A percentile compares a stretch with the other conserved stretches of the same genome.
Conservation (phyloP, 2,329 filamentous ascomycete genomes). For the Aspergillus pseudonomiae region DNA sequence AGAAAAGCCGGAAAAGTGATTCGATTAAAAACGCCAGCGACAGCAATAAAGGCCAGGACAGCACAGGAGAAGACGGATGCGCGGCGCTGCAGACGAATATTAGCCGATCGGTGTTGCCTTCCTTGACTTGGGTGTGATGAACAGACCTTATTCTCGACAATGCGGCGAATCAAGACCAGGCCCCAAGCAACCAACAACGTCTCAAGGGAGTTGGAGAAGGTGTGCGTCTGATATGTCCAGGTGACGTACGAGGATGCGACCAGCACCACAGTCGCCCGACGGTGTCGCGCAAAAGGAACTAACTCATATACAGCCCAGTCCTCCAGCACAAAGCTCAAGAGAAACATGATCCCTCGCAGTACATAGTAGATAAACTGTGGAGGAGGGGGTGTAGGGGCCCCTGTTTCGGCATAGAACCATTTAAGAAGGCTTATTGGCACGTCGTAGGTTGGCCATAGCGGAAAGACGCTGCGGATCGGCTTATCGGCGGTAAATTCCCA, state of each 20-base stretch:
- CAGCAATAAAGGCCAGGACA: slow-evolving; percentile 76
- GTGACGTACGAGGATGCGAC: slow-evolving; percentile 97
- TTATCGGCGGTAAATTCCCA: slow-evolving; percentile 93
- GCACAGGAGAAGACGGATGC: slow-evolving; percentile 75
- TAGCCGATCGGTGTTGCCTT: slow-evolving; percentile 10
- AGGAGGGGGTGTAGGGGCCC: slow-evolving; percentile 72
- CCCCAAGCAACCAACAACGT: slow-evolving; percentile 92
- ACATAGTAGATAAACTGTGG: slow-evolving; percentile 90
- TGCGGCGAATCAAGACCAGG: slow-evolving; percentile 85
- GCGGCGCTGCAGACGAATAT: slow-evolving; percentile 58
- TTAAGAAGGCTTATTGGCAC: slow-evolving; percentile 89
- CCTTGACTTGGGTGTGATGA: slow-evolving; percentile 2
- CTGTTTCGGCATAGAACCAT: slow-evolving; percentile 89
- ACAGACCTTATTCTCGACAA: slow-evolving; percentile 72
- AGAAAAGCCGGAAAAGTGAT: slow-evolving; percentile 97
- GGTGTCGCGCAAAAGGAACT: slow-evolving; percentile 71
- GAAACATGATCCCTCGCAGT: slow-evolving; percentile 86
- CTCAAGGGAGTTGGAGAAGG: slow-evolving; percentile 96
- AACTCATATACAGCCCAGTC: slow-evolving; percentile 97
- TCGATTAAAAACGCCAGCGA: slow-evolving; percentile 91
- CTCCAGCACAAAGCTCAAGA: slow-evolving; percentile 92
- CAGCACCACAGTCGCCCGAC: slow-evolving; percentile 75
- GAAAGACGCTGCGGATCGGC: slow-evolving; percentile 94
- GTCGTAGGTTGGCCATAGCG: slow-evolving; percentile 93
- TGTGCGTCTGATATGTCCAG: slow-evolving; percentile 98